phyloP scores from a whole-genome alignment of 768 basidiomycete species.

The Agaricus subrufescens region DNA sequence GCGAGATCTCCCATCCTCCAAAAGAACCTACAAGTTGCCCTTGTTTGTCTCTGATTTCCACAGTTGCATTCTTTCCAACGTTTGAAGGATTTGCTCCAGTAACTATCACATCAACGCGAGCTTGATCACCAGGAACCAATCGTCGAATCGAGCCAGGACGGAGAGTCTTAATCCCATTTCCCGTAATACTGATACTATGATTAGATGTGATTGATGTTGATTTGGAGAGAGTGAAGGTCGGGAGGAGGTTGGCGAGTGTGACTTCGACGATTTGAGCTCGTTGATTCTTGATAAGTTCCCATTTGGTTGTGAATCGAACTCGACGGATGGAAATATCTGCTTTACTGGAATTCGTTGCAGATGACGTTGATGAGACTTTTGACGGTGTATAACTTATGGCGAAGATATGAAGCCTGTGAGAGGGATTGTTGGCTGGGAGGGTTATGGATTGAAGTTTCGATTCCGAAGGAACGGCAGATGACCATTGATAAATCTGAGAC shows the following conservation, averaged over 20 bases:
- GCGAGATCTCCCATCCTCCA: conserved; percentile 30
- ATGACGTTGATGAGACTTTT: not conserved
- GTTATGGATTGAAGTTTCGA: conserved; percentile 36
- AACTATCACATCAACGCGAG: conserved; percentile 42
- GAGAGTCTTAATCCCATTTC: conserved; percentile 38
- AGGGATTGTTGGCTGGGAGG: conserved; percentile 28
- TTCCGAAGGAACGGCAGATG: conserved; percentile 37
- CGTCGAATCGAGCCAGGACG: conserved; percentile 36
- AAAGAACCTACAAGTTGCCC: conserved; percentile 32
- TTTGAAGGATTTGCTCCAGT: conserved; percentile 21
- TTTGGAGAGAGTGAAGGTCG: conserved; percentile 22
- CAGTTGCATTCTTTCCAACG: conserved; percentile 21
- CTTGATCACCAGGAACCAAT: conserved; percentile 47
- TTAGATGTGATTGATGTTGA: conserved; percentile 26
- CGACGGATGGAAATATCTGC: conserved; percentile 35
- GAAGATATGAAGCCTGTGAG: conserved; percentile 39
- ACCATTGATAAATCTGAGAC: conserved; percentile 40
- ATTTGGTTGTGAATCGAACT: conserved; percentile 41
- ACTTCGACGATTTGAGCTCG: conserved; percentile 47
- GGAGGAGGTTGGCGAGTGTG: conserved; percentile 46
- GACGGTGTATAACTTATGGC: conserved; percentile 38
- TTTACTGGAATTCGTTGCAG: not conserved
- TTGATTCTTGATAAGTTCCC: conserved; percentile 31
- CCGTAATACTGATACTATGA: conserved; percentile 32
- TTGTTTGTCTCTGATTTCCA: conserved; percentile 26